Evolutionary conservation across 768 basidiomycete genomes (phyloP).

Genomic region (Pisolithus sp.): DNA sequence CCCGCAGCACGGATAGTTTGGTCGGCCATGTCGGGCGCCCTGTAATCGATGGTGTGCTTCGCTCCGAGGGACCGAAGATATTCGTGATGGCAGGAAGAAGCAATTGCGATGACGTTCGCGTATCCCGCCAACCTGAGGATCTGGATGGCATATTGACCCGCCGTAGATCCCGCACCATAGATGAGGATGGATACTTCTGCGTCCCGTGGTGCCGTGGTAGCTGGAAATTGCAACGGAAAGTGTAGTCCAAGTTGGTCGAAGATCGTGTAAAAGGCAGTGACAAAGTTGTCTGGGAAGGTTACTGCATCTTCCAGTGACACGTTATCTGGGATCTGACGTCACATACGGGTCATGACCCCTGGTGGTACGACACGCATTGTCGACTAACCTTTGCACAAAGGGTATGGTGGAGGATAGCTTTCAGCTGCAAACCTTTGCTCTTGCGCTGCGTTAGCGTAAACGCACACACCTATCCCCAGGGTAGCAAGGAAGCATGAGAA

Average conservation of each 20-base stretch:
- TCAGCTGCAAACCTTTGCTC: constrained; percentile 34
- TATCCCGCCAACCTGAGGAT: constrained; percentile 39
- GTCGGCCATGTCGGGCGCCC: constrained; percentile 28
- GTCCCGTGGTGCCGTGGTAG: constrained; percentile 21
- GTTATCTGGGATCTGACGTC: constrained; percentile 34
- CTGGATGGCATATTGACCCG: constrained; percentile 34
- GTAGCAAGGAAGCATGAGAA: neutral
- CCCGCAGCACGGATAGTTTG: constrained; percentile 30
- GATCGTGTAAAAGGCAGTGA: constrained; percentile 36
- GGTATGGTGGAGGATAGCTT: constrained; percentile 23
- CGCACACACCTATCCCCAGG: constrained; percentile 21
- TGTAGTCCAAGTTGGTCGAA: constrained; percentile 35
- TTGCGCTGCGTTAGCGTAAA: constrained; percentile 21
- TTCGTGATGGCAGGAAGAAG: constrained; percentile 34
- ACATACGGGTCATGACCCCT: neutral
- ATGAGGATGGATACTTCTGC: constrained; percentile 34
- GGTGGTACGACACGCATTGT: neutral
- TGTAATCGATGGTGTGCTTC: constrained; percentile 36
- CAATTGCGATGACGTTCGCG: constrained; percentile 37
- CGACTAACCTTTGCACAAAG: constrained; percentile 33
- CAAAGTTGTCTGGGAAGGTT: constrained; percentile 38
- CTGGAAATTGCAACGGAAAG: constrained; percentile 28
- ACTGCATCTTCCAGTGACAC: constrained; percentile 33
- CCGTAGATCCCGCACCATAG: constrained; percentile 39
- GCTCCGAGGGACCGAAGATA: constrained; percentile 38